Evolutionary conservation across 2,329 filamentous ascomycete genomes (phyloP).

Genomic region (Zalaria sp.): DNA sequence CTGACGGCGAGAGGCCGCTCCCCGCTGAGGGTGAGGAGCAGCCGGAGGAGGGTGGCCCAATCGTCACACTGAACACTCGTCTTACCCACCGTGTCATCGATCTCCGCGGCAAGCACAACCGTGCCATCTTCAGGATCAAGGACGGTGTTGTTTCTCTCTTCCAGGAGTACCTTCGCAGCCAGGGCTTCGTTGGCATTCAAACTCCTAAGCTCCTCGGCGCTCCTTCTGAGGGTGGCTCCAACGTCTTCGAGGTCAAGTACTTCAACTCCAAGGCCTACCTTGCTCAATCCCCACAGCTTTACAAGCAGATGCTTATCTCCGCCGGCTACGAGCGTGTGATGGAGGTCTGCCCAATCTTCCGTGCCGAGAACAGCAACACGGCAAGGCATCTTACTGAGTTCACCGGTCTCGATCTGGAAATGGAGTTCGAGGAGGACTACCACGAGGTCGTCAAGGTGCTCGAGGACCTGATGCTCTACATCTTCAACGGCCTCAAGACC

Average conservation of each 20-base stretch:
- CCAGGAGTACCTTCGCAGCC: conserved; percentile 60
- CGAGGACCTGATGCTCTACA: conserved; percentile 61
- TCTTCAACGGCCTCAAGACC: conserved; percentile 60
- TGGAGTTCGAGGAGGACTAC: conserved; percentile 73
- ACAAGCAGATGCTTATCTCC: conserved; percentile 78
- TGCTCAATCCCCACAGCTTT: conserved; percentile 71
- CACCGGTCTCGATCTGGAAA: conserved; percentile 77
- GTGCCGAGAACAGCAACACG: conserved; percentile 77
- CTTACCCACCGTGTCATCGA: conserved; percentile 89
- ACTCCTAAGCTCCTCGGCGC: conserved; percentile 81
- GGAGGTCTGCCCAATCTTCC: conserved; percentile 68
- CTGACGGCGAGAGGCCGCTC: conserved; percentile 36
- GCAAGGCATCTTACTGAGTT: conserved; percentile 80
- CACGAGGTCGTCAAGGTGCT: conserved; percentile 59
- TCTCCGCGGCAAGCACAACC: conserved; percentile 79
- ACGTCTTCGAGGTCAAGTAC: conserved; percentile 82
- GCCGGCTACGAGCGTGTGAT: conserved; percentile 65
- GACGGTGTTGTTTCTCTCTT: conserved; percentile 57
- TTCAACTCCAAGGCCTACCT: conserved; percentile 73
- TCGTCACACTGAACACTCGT: conserved; percentile 70
- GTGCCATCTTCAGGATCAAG: conserved; percentile 66
- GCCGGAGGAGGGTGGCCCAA: conserved; percentile 43
- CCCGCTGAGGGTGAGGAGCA: conserved; percentile 33
- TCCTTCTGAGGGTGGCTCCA: conserved; percentile 82
- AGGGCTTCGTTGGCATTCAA: conserved; percentile 71